These are phyloP conservation scores for Colletotrichum shisoi DNA, from an alignment of 2,329 filamentous ascomycete species.

Conservation along the genomic window DNA sequence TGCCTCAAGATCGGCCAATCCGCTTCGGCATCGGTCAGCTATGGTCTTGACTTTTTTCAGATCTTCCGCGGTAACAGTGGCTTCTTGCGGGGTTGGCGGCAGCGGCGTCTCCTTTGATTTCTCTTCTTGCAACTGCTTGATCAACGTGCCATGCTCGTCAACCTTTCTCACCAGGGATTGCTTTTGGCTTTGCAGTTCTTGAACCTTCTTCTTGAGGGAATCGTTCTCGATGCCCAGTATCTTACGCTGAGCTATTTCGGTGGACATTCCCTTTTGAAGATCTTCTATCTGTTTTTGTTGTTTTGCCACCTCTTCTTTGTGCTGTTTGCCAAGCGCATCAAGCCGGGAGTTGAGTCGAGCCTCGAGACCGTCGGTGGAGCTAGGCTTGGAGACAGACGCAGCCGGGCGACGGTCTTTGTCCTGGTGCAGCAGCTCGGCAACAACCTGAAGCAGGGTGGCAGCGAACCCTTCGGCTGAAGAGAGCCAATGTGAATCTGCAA, in stretches of 20 bases:
- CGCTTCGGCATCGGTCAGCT: neutral
- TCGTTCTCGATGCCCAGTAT: constrained; percentile 23
- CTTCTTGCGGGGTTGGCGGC: neutral
- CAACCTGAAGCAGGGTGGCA: constrained; percentile 14
- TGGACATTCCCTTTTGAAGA: constrained; percentile 2
- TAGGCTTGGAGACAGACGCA: neutral
- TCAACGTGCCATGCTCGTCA: constrained; percentile 5
- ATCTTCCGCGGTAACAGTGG: neutral
- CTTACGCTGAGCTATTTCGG: constrained; percentile 18
- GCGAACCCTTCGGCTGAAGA: constrained; percentile 12
- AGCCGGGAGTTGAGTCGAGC: constrained; percentile 10
- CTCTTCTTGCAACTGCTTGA: constrained; percentile 9
- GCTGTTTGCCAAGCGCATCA: constrained; percentile 30
- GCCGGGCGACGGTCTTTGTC: constrained; percentile 1
- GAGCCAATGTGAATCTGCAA: constrained; percentile 6
- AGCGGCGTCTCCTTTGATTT: neutral
- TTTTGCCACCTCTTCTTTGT: constrained; percentile 35
- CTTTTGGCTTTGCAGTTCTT: constrained; percentile 7
- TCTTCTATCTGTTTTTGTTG: constrained; percentile 32
- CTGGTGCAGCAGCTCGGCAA: constrained; percentile 13
- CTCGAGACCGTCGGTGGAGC: constrained; percentile 1
- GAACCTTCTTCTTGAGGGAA: constrained; percentile 20
- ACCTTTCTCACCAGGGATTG: constrained; percentile 11
- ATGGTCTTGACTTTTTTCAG: constrained; percentile 6
- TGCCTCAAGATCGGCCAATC: neutral